Evolutionary conservation across 768 basidiomycete species (phyloP).

Genomic region (Hygrocybe coccinea): DNA sequence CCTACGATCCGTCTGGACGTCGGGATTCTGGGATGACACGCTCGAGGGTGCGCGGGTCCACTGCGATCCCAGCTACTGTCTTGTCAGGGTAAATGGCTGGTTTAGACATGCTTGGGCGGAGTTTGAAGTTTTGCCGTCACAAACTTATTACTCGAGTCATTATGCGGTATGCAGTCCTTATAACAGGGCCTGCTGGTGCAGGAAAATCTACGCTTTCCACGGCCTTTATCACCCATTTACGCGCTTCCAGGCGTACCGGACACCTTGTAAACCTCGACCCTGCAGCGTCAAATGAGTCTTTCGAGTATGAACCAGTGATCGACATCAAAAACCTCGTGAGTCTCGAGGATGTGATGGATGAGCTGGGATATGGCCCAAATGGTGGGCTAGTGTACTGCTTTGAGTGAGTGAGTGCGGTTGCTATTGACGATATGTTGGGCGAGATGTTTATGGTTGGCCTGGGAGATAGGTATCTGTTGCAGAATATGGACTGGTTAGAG

Average conservation of each 20-base stretch:
- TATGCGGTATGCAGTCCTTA: constrained; percentile 86
- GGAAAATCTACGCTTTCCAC: constrained; percentile 94
- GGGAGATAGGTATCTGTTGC: constrained; percentile 73
- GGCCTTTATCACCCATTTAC: constrained; percentile 85
- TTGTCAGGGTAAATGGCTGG: constrained; percentile 73
- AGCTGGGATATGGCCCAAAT: constrained; percentile 93
- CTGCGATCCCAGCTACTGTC: constrained; percentile 69
- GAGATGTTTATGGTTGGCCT: not conserved
- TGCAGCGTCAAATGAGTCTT: constrained; percentile 78
- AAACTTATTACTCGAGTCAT: constrained; percentile 9
- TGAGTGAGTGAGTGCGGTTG: constrained; percentile 79
- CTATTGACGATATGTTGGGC: not conserved
- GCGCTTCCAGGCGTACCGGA: constrained; percentile 70
- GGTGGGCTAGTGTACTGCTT: constrained; percentile 98
- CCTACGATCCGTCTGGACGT: constrained; percentile 83
- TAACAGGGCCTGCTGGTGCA: constrained; percentile 95
- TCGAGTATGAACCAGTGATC: constrained; percentile 84
- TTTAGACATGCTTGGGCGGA: constrained; percentile 50
- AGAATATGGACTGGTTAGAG: constrained; percentile 98
- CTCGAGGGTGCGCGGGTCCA: constrained; percentile 82
- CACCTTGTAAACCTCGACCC: constrained; percentile 98
- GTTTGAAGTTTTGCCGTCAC: not conserved
- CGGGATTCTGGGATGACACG: constrained; percentile 83
- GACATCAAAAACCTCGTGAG: constrained; percentile 93
- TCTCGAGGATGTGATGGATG: constrained; percentile 92